These are phyloP conservation scores for Boletus tomentosulus DNA, from an alignment of 768 basidiomycete species.

Conservation along the genomic window DNA sequence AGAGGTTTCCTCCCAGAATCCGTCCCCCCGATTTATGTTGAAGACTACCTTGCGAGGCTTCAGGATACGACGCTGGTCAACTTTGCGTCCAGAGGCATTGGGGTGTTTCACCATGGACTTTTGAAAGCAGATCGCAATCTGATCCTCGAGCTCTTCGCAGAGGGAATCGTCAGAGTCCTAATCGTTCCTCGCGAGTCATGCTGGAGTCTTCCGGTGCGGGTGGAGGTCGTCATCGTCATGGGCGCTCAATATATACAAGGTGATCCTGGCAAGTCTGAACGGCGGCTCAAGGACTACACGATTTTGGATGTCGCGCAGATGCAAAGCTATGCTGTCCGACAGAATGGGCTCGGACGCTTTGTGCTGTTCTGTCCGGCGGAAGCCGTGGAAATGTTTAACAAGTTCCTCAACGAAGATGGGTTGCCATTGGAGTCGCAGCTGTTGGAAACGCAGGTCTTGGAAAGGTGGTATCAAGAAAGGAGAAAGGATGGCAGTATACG, in stretches of 20 bases:
- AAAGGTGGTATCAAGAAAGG: slow-evolving; percentile 43
- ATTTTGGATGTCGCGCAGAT: slow-evolving; percentile 83
- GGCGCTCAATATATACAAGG: slow-evolving; percentile 80
- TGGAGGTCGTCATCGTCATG: slow-evolving; percentile 81
- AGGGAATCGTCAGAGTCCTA: slow-evolving; percentile 76
- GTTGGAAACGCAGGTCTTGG: slow-evolving; percentile 46
- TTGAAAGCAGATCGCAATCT: slow-evolving; percentile 61
- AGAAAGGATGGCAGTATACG: slow-evolving; percentile 37
- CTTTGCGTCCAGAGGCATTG: slow-evolving; percentile 80
- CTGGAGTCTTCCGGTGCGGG: slow-evolving; percentile 86
- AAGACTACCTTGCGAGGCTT: slow-evolving; percentile 54
- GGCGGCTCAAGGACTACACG: slow-evolving; percentile 75
- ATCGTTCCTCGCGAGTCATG: slow-evolving; percentile 80
- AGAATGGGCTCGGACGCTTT: slow-evolving; percentile 60
- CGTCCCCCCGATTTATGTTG: slow-evolving; percentile 50
- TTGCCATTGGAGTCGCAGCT: slow-evolving; percentile 85
- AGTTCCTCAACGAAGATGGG: slow-evolving; percentile 79
- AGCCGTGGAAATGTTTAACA: slow-evolving; percentile 71
- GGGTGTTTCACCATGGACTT: slow-evolving; percentile 78
- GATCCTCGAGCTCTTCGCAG: slow-evolving; percentile 76
- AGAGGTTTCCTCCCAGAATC: slow-evolving; percentile 61
- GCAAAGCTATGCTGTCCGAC: slow-evolving; percentile 82
- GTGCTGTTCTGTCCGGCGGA: slow-evolving; percentile 89
- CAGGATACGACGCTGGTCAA: slow-evolving; percentile 63
- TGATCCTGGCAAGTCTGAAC: slow-evolving; percentile 45